A percentile compares a stretch with the other conserved stretches of the same genome.
These are phyloP conservation scores for Leucoagaricus sp. DNA, from an alignment of 1,284 basidiomycete species.

Conservation along the genomic window DNA sequence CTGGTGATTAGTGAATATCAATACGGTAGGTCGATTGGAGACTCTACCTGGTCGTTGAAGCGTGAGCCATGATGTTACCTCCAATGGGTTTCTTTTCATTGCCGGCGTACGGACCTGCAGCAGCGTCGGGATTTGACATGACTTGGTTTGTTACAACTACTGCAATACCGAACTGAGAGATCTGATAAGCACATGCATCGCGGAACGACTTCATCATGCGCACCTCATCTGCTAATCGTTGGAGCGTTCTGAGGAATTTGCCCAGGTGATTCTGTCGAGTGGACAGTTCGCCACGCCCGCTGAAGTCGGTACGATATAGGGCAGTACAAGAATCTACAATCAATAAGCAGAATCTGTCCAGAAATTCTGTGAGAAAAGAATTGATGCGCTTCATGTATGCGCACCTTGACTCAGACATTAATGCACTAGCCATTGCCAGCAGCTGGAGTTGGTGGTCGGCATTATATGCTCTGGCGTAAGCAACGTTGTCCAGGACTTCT, in stretches of 20 bases:
- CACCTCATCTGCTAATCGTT: constrained; percentile 95
- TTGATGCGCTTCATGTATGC: constrained; percentile 24
- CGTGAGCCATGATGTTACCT: constrained; percentile 96
- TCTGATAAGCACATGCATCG: constrained; percentile 15
- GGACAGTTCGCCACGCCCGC: constrained; percentile 93
- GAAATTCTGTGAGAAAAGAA: constrained; percentile 3
- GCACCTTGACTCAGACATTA: constrained; percentile 96
- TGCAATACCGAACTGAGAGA: constrained; percentile 87
- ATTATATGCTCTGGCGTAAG: constrained; percentile 98
- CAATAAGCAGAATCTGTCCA: constrained; percentile 86
- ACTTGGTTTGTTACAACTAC: constrained; percentile 99
- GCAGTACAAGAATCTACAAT: constrained; percentile 98
- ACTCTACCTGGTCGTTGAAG: constrained; percentile 84
- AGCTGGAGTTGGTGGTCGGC: constrained; percentile 96
- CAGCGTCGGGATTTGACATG: constrained; percentile 95
- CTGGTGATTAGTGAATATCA: constrained; percentile 5
- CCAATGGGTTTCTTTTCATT: constrained; percentile 99
- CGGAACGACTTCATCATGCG: constrained; percentile 17
- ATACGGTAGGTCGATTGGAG: constrained; percentile 6
- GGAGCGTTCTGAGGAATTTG: constrained; percentile 91
- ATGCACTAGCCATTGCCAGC: constrained; percentile 89
- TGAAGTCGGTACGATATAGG: constrained; percentile 95
- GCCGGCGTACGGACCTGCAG: constrained; percentile 83
- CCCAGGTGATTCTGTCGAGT: constrained; percentile 97
- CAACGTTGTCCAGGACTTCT: constrained; percentile 98